Percentiles rank a stretch among this genome's conserved stretches.
Evolutionary conservation across 345 rosid genomes (phyloP).

Genomic region (Lepidium aucheri): DNA sequence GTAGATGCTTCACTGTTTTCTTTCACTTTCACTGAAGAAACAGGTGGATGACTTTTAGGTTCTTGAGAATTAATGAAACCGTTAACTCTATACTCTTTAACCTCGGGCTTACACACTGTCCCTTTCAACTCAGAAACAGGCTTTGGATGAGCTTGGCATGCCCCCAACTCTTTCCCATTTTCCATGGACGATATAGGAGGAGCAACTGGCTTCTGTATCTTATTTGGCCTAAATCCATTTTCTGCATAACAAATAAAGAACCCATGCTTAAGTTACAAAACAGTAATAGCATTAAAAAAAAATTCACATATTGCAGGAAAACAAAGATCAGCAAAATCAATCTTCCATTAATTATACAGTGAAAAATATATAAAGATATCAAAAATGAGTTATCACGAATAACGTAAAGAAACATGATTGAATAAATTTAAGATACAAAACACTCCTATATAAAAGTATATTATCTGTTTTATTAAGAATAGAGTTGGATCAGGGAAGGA

Average conservation of each 20-base stretch:
- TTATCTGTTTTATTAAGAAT: background rate
- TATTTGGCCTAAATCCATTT: slow-evolving; percentile 35
- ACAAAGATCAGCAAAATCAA: background rate
- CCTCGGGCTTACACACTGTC: slow-evolving; percentile 20
- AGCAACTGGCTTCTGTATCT: slow-evolving; percentile 28
- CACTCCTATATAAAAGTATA: background rate
- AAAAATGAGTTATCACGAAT: background rate
- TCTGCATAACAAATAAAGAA: slow-evolving; percentile 31
- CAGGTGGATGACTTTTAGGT: slow-evolving; percentile 18
- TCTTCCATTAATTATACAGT: background rate
- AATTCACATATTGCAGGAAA: background rate
- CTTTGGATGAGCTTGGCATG: slow-evolving; percentile 21
- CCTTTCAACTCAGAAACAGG: slow-evolving; percentile 23
- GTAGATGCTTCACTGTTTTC: slow-evolving; percentile 29
- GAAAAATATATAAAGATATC: background rate
- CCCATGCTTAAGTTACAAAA: slow-evolving; percentile 4
- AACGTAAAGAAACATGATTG: background rate
- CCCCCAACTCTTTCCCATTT: slow-evolving; percentile 39
- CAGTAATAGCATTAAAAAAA: background rate
- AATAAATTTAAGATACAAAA: background rate
- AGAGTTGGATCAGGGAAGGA: slow-evolving; percentile 20
- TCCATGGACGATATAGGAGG: slow-evolving; percentile 26
- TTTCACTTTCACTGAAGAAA: slow-evolving; percentile 21
- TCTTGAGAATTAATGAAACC: slow-evolving; percentile 31
- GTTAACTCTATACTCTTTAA: slow-evolving; percentile 34